Evolutionary conservation across 345 rosid species (phyloP).

Genomic region (Camelina sativa): DNA sequence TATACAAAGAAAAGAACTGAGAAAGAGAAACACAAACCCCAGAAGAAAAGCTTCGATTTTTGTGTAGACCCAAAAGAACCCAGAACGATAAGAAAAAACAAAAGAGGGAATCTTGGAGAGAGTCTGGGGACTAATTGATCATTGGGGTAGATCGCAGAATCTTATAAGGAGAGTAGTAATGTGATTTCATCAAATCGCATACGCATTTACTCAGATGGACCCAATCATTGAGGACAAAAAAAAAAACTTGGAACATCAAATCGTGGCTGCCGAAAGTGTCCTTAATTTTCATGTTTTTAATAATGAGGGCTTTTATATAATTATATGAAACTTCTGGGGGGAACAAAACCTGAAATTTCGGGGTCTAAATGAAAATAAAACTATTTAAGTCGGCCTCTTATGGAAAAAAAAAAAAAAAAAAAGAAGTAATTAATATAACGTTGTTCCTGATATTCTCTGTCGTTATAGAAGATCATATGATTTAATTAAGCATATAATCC

Average conservation of each 20-base stretch:
- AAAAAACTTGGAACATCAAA: not conserved
- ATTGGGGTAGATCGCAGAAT: constrained; percentile 1
- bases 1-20: constrained; percentile 1
- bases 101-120: not conserved
- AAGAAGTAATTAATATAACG: not conserved
- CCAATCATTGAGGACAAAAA: constrained; percentile 33
- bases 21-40: not conserved
- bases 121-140: constrained; percentile 22
- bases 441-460: not conserved
- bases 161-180: constrained; percentile 9
- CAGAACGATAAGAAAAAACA: too few relatives aligned
- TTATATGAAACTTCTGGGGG: not conserved
- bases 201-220: constrained; percentile 17
- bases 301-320: not conserved
- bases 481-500: too few relatives aligned
- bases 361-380: not conserved
- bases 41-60: too few relatives aligned
- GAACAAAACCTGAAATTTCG: not conserved
- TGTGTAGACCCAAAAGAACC: too few relatives aligned
- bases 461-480: too few relatives aligned
- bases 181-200: not conserved
- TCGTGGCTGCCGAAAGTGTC: not conserved
- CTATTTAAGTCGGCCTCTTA: not conserved
- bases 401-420: too few relatives aligned
- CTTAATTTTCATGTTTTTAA: not conserved